Evolutionary conservation across 257 asterid species (phyloP).

Genomic region (Fraxinus excelsior): DNA sequence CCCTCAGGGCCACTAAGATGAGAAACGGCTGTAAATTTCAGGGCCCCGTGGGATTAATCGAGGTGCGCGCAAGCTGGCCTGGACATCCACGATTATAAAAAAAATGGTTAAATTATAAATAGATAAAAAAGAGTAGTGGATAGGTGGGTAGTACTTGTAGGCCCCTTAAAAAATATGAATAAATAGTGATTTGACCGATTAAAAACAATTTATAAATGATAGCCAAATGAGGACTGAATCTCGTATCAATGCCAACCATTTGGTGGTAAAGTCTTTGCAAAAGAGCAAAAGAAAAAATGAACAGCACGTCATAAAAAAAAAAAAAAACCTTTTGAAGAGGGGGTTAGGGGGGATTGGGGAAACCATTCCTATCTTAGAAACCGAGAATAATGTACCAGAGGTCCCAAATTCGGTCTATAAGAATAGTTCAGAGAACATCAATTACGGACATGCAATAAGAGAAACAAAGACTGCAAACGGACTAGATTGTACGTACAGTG

Average conservation of each 20-base stretch:
- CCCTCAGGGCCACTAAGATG: too few relatives aligned
- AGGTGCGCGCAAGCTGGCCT: too few relatives aligned
- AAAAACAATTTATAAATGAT: too few relatives aligned
- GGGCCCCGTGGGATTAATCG: too few relatives aligned
- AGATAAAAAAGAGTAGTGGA: too few relatives aligned
- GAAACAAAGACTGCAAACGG: background rate
- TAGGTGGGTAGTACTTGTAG: too few relatives aligned
- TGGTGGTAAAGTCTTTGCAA: background rate
- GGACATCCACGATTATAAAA: too few relatives aligned
- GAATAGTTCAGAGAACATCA: background rate
- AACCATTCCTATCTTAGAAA: background rate
- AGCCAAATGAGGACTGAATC: background rate
- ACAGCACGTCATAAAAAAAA: background rate
- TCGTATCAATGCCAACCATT: background rate
- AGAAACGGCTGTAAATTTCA: too few relatives aligned
- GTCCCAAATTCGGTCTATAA: background rate
- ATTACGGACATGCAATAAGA: background rate
- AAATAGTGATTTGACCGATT: too few relatives aligned
- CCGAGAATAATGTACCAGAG: background rate
- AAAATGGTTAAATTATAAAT: too few relatives aligned
- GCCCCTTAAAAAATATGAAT: too few relatives aligned
- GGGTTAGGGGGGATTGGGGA: background rate
- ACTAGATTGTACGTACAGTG: background rate
- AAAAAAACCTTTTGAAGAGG: background rate
- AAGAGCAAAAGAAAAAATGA: background rate